These are phyloP conservation scores for Ophiosphaerella herpotricha DNA, from an alignment of 2,329 filamentous ascomycete species.

Conservation along the genomic window DNA sequence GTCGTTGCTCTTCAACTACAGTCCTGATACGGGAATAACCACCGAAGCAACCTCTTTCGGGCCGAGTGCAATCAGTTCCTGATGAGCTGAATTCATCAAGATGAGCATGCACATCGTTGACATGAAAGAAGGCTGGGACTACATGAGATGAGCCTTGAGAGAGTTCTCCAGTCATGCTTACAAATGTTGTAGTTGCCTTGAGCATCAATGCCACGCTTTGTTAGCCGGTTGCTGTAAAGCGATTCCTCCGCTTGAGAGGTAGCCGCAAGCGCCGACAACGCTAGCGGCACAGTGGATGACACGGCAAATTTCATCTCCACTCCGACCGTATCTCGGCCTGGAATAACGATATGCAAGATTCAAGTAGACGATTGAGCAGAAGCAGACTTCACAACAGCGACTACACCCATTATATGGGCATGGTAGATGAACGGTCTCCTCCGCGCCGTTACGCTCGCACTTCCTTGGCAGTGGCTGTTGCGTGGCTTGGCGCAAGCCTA, in stretches of 20 bases:
- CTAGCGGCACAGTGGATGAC: constrained; percentile 16
- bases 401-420: constrained; percentile 19
- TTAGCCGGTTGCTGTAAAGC: constrained; percentile 34
- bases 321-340: background rate
- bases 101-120: constrained; percentile 72
- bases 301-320: constrained; percentile 30
- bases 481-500: constrained; percentile 22
- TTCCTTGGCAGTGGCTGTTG: constrained; percentile 25
- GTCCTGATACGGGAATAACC: constrained; percentile 69
- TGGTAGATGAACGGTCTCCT: constrained; percentile 10
- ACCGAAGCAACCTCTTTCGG: constrained; percentile 64
- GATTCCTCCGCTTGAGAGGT: constrained; percentile 31
- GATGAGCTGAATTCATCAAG: constrained; percentile 66
- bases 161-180: constrained; percentile 12
- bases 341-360: background rate
- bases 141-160: background rate
- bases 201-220: constrained; percentile 39
- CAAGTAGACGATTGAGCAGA: constrained; percentile 4
- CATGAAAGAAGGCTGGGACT: constrained; percentile 65
- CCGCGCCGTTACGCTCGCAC: constrained; percentile 9
- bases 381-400: background rate
- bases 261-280: constrained; percentile 24
- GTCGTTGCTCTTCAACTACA: constrained; percentile 61
- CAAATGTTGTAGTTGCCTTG: constrained; percentile 44
- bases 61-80: constrained; percentile 64